Percentiles rank a stretch among this genome's conserved stretches.
These are phyloP conservation scores for Ceratobasidium sp. DNA, from an alignment of 1,284 basidiomycete genomes.

Conservation along the genomic window DNA sequence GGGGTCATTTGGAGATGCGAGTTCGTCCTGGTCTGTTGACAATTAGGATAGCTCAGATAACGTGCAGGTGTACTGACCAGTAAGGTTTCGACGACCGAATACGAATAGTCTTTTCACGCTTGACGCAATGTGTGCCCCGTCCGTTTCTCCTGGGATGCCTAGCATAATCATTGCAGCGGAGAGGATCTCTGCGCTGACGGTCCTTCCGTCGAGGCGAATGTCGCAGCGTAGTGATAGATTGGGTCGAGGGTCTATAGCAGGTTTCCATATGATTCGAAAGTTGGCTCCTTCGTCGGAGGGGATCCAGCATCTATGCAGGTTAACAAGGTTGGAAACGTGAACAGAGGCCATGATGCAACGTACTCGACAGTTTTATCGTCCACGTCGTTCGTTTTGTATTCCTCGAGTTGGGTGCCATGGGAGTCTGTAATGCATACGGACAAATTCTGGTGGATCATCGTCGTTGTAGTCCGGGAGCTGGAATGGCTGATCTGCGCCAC, in stretches of 20 bases:
- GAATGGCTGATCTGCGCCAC: too few relatives aligned
- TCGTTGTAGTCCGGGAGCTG: neutral
- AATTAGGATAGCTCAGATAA: neutral
- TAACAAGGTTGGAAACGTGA: neutral
- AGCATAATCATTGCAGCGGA: neutral
- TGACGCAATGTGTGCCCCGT: neutral
- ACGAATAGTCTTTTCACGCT: constrained; percentile 1
- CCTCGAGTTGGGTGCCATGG: constrained; percentile 10
- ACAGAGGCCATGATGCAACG: neutral
- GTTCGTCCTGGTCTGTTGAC: constrained; percentile 16
- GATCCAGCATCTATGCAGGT: constrained; percentile 20
- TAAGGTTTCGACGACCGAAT: constrained; percentile 1
- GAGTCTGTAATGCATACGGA: constrained; percentile 27
- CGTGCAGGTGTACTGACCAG: neutral
- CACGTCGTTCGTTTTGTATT: neutral
- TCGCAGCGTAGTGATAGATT: constrained; percentile 1
- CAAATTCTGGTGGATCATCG: constrained; percentile 14
- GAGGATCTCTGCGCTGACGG: neutral
- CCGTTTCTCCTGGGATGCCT: constrained; percentile 3
- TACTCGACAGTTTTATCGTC: constrained; percentile 6
- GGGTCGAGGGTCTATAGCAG: constrained; percentile 1
- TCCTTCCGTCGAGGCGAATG: constrained; percentile 11
- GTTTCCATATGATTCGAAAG: constrained; percentile 11
- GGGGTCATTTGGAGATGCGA: constrained; percentile 3
- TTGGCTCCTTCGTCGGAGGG: constrained; percentile 8